phyloP scores from a whole-genome alignment of 106 monocot species.

The Dactylorhiza incarnata region DNA sequence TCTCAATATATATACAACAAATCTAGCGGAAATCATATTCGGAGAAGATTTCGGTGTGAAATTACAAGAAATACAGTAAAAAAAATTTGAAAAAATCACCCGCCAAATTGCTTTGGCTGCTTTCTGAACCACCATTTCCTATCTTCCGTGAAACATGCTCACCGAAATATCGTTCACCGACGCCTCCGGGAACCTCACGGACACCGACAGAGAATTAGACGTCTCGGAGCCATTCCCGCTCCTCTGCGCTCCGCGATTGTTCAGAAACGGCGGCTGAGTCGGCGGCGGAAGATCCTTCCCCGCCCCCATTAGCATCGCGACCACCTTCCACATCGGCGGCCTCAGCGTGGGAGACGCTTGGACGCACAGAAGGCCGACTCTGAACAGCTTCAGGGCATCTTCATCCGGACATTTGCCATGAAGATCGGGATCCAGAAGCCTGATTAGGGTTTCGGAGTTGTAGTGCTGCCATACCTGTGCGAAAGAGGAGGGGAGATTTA shows the following conservation, averaged over 20 bases:
- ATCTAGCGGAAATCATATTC: too few species aligned
- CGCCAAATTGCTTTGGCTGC: neutral
- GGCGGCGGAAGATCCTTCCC: constrained; percentile 31
- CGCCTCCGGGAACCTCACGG: constrained; percentile 13
- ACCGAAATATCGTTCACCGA: constrained; percentile 39
- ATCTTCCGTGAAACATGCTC: constrained; percentile 11
- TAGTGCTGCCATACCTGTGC: constrained; percentile 44
- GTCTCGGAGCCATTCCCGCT: constrained; percentile 18
- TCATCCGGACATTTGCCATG: constrained; percentile 22
- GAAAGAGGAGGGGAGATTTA: neutral
- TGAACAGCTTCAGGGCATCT: constrained; percentile 31
- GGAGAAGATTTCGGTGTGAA: too few species aligned
- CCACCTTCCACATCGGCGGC: constrained; percentile 64
- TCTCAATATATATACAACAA: too few species aligned
- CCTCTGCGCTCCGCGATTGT: constrained; percentile 5
- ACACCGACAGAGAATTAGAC: constrained; percentile 14
- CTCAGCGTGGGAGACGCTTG: constrained; percentile 30
- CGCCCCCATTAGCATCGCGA: constrained; percentile 17
- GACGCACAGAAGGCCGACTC: constrained; percentile 30
- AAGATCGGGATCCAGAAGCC: constrained; percentile 38
- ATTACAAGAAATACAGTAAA: too few species aligned
- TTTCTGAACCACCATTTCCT: neutral
- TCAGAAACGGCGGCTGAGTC: constrained; percentile 48
- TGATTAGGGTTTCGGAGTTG: constrained; percentile 26
- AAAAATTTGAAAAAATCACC: neutral